Percentiles rank a stretch among this genome's conserved stretches.
These are phyloP conservation scores for Clohesyomyces aquaticus DNA, from an alignment of 495 filamentous ascomycete genomes.

Conservation along the genomic window DNA sequence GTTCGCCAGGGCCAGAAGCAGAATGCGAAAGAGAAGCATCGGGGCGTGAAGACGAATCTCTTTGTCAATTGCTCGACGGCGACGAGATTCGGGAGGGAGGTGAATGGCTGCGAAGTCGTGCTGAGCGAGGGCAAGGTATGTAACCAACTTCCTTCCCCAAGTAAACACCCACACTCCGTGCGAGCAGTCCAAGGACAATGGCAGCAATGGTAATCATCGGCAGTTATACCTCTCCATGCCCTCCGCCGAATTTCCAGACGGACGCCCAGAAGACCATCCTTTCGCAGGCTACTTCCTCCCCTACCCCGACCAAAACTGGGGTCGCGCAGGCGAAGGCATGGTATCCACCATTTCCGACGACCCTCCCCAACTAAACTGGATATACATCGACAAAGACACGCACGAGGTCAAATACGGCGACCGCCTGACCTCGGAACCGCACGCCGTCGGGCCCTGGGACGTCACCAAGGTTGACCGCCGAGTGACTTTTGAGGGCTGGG, in stretches of 20 bases:
- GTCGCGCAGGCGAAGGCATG: conserved; percentile 51
- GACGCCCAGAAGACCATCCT: conserved; percentile 52
- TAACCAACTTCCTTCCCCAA: not conserved
- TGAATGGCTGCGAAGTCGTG: conserved; percentile 54
- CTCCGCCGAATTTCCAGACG: conserved; percentile 47
- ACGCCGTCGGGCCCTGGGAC: conserved; percentile 61
- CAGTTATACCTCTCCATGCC: conserved; percentile 42
- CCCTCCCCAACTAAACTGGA: conserved; percentile 66
- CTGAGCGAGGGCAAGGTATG: conserved; percentile 51
- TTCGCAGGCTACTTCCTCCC: conserved; percentile 65
- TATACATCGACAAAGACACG: conserved; percentile 62
- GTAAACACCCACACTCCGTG: conserved; percentile 5
- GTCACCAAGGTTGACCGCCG: conserved; percentile 60
- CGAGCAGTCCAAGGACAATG: conserved; percentile 22
- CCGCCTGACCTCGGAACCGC: conserved; percentile 49
- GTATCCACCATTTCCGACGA: conserved; percentile 57
- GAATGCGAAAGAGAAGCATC: conserved; percentile 53
- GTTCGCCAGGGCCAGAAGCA: conserved; percentile 55
- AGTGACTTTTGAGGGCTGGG: conserved; percentile 59
- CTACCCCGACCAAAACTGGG: conserved; percentile 59
- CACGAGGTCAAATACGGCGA: conserved; percentile 59
- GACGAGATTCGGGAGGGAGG: conserved; percentile 30
- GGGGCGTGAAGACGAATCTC: conserved; percentile 56
- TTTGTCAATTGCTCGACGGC: conserved; percentile 53
- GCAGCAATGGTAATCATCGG: conserved; percentile 38